Evolutionary conservation across 1,284 basidiomycete species (phyloP), one percentile per base, ranked within the genome.

Genomic region (Termitomyces sp.): DNA sequence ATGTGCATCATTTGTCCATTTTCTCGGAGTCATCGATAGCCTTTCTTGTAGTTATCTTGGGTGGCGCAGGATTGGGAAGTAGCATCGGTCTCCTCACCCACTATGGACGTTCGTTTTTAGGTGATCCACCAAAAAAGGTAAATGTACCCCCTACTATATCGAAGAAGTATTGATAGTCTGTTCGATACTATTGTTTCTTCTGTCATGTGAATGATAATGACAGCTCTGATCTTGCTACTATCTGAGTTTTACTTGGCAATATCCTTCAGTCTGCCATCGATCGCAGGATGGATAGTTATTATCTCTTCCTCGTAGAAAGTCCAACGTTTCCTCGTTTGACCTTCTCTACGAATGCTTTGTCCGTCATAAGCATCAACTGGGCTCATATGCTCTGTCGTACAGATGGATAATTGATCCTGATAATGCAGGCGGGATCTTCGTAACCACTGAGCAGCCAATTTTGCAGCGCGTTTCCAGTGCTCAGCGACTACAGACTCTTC

Each of bases 211-310:
- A 19, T 19, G 10, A 30, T 39, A 30, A 39, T 28, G 12, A 4
- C 47, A 49, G 26, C 47, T 47, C 15, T 26, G 8, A 47, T 28
- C 17, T 39, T 10, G 19, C 12, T 41, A 12, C 15, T 36, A 8
- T 26, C 31, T 17, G 33, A 17, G 17, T 42, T 40, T 28, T 38
- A 45, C 19, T 50, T 53, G 19, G 48, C 85, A 57, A 81, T 73
- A 58, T 93, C 83, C 62, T 75, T 82, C 62, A 93, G 67, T 57
- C 91, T 76, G 2, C 86, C 89, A 68, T 94, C 91, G 26, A 90
- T 72, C 40, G 77, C 69, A 0, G 89, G 90, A 54, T 82, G 78
- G 17, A 92, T 82, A 6, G 81, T 75, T 2, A 86, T 71, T 55
- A 92, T 64, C 62, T 90, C 83, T 8, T 78, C 74, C 24, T 75